Conservation (phyloP, 495 filamentous ascomycete species). For the Penicillium turbatum region DNA sequence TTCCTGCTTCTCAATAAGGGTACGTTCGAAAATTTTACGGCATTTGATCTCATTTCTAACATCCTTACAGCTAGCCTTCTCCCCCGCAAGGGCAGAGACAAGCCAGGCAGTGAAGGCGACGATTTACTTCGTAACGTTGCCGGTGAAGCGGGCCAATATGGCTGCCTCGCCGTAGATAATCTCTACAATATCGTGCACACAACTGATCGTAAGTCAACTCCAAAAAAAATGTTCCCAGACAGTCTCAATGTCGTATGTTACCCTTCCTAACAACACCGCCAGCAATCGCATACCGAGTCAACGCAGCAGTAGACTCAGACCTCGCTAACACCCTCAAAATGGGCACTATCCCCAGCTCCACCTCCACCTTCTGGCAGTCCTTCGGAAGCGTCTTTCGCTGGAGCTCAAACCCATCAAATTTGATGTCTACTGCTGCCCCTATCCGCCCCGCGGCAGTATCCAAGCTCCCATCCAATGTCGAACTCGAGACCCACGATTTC, state of each 20-base stretch:
- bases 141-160: slow-evolving; percentile 72
- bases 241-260: not conserved
- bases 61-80: slow-evolving; percentile 55
- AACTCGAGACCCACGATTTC: slow-evolving; percentile 95
- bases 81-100: slow-evolving; percentile 70
- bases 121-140: slow-evolving; percentile 60
- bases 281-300: slow-evolving; percentile 86
- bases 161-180: slow-evolving; percentile 91
- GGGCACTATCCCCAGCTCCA: slow-evolving; percentile 71
- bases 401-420: slow-evolving; percentile 27
- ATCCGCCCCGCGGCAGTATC: slow-evolving; percentile 41
- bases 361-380: slow-evolving; percentile 60
- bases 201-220: slow-evolving; percentile 45
- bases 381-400: slow-evolving; percentile 61
- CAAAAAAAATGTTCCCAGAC: not conserved
- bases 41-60: slow-evolving; percentile 3
- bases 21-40: slow-evolving; percentile 15
- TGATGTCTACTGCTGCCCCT: slow-evolving; percentile 18
- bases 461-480: slow-evolving; percentile 82
- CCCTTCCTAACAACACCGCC: slow-evolving; percentile 42
- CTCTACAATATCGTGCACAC: slow-evolving; percentile 87
- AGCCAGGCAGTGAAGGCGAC: slow-evolving; percentile 67
- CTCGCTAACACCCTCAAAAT: slow-evolving; percentile 73
- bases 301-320: slow-evolving; percentile 77
- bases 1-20: slow-evolving; percentile 83